Evolutionary conservation across 2,329 filamentous ascomycete species (phyloP).

Genomic region (Leptoxyphium fumago): DNA sequence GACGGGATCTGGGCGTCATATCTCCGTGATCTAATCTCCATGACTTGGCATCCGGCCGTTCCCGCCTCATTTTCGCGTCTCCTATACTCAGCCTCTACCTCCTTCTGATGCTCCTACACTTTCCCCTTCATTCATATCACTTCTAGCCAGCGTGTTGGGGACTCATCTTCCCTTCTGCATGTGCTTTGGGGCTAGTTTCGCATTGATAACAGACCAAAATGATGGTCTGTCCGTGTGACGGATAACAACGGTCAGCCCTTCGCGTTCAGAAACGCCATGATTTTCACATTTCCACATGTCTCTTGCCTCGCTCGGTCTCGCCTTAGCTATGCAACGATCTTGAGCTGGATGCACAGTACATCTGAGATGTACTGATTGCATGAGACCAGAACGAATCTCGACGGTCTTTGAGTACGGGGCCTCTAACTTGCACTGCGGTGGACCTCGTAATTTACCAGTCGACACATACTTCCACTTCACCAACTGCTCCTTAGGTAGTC

Average conservation of each 20-base stretch:
- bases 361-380: neutral
- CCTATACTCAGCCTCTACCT: neutral
- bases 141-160: neutral
- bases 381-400: neutral
- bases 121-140: neutral
- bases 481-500: no score
- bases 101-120: no score
- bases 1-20: no score
- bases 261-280: neutral
- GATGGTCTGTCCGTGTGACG: no score
- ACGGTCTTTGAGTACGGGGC: slow-evolving; percentile 1
- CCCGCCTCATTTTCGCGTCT: neutral
- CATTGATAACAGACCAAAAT: no score
- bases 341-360: neutral
- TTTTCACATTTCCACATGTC: neutral
- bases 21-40: no score
- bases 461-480: neutral
- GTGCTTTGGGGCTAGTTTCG: no score
- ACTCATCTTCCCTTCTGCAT: no score
- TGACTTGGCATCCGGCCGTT: neutral
- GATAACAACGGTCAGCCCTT: neutral
- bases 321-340: neutral
- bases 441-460: neutral
- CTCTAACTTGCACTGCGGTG: neutral
- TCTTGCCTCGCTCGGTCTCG: neutral